Conservation (phyloP, 1,139 yeast species). For the Yamadazyma siamensis region DNA sequence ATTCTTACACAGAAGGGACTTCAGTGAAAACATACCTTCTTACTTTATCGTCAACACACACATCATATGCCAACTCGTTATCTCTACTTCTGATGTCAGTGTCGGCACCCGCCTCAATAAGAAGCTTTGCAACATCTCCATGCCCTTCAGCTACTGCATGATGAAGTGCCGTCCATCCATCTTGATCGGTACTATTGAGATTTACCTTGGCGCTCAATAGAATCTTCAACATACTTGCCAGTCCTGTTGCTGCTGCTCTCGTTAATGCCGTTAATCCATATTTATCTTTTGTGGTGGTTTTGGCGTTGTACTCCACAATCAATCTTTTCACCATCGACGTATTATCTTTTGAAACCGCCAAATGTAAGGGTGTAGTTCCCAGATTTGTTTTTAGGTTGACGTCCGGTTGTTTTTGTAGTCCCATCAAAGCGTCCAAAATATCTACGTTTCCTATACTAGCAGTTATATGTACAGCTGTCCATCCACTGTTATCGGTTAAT, state of each 20-base stretch:
- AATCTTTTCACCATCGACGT: slow-evolving; percentile 49
- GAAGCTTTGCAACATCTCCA: slow-evolving; percentile 65
- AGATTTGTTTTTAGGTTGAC: slow-evolving; percentile 51
- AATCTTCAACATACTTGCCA: slow-evolving; percentile 48
- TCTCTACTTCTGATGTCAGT: slow-evolving; percentile 43
- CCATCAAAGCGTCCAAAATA: slow-evolving; percentile 41
- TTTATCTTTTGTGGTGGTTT: slow-evolving; percentile 63
- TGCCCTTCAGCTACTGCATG: slow-evolving; percentile 93
- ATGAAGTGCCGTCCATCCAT: slow-evolving; percentile 86
- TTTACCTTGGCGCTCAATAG: slow-evolving; percentile 57
- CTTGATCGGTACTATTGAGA: slow-evolving; percentile 61
- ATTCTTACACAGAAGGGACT: too few relatives aligned
- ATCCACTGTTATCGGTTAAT: slow-evolving; percentile 67
- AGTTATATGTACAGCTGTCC: slow-evolving; percentile 87
- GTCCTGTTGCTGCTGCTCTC: slow-evolving; percentile 82
- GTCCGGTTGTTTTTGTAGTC: slow-evolving; percentile 28
- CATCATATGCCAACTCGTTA: slow-evolving; percentile 47
- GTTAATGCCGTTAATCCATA: slow-evolving; percentile 68
- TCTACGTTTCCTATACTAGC: slow-evolving; percentile 66
- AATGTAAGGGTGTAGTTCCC: slow-evolving; percentile 75
- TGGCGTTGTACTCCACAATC: slow-evolving; percentile 51
- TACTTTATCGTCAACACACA: slow-evolving; percentile 15
- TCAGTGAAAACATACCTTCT: slow-evolving; percentile 10
- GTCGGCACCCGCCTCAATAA: slow-evolving; percentile 71
- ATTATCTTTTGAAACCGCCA: slow-evolving; percentile 72